Evolutionary conservation across 192 early-diverging fungal genomes (phyloP), one percentile per base, ranked within the genome.

Genomic region (Coemansia nantahalensis): DNA sequence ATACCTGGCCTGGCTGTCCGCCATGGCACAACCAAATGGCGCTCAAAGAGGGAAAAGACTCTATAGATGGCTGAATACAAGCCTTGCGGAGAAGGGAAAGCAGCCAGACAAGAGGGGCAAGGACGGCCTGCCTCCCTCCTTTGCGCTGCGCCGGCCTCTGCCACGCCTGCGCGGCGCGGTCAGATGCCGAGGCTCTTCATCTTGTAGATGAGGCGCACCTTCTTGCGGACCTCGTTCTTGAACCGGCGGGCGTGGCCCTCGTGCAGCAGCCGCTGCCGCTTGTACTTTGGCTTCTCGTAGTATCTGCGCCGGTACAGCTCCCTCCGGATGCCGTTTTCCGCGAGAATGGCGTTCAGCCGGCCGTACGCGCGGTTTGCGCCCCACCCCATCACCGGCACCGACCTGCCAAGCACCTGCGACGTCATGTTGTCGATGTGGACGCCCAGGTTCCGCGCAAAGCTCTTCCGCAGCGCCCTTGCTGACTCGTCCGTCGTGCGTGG

Each of bases 251-350:
- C 70, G 51, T 83, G 69, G n/a, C 67, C 60, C 54, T 85, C 77
- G 43, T 59, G 70, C 22, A 48, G 77, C 41, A 81, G 41, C 37
- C 85, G 68, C 77, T 80, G 77, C 55, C 84, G 74, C 65, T 77
- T 82, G 23, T 81, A 71, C 40, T 69, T 84, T 2, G 85, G 85
- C 59, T 87, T 87, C 56, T 87, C 85, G 63, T 87, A 87, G 48
- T 80, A 65, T 37, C 58, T 60, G 40, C 80, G 81, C 45, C 71
- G 58, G 13, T 46, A 45, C 14, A 84, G 65, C 55, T 87, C 83
- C 42, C 66, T 58, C n/a, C 82, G 76, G 22, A 83, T 59, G 37
- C 78, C 72, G 52, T 87, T 84, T 28, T 79, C 65, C 32, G 46
- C 54, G 11, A 87, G 53, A 34, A 87, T 82, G 18, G 62, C 49